phyloP scores from a whole-genome alignment of 2,329 filamentous ascomycete genomes.

The Paraphoma chrysanthemicola region DNA sequence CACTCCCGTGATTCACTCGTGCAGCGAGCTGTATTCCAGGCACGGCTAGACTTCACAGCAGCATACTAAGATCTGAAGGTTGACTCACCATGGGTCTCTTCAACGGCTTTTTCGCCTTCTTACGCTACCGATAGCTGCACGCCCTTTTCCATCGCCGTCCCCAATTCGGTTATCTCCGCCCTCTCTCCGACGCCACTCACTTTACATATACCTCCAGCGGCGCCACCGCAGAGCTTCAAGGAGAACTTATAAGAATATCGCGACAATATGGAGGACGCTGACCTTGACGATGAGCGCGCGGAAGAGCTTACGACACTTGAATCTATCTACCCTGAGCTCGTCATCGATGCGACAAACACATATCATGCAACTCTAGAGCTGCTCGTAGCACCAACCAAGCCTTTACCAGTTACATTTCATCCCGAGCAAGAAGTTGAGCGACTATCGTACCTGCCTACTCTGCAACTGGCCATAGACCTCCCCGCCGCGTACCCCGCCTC shows the following conservation, averaged over 20 bases:
- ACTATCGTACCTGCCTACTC: conserved; percentile 63
- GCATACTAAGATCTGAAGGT: background rate
- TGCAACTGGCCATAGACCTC: conserved; percentile 61
- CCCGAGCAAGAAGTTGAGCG: conserved; percentile 50
- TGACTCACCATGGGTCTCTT: conserved; percentile 25
- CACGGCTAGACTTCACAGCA: background rate
- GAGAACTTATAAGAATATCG: background rate
- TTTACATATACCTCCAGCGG: background rate
- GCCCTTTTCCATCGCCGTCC: conserved; percentile 18
- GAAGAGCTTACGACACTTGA: conserved; percentile 66
- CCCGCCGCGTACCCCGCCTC: conserved; percentile 64
- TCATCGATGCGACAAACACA: conserved; percentile 53
- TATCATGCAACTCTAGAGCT: conserved; percentile 61
- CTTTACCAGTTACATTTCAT: conserved; percentile 49
- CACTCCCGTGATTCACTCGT: conserved; percentile 4
- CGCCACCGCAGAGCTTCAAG: background rate
- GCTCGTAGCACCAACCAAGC: conserved; percentile 60
- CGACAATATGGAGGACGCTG: conserved; percentile 33
- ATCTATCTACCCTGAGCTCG: conserved; percentile 69
- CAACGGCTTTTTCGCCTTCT: conserved; percentile 14
- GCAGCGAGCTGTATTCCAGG: conserved; percentile 1
- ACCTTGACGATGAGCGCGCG: conserved; percentile 62
- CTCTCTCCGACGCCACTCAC: conserved; percentile 11
- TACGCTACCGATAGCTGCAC: conserved; percentile 20
- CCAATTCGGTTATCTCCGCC: conserved; percentile 13